Percentiles rank a stretch among this genome's conserved stretches.
Conservation (phyloP, 495 filamentous ascomycete species). For the Opeltia flavorubescens region DNA sequence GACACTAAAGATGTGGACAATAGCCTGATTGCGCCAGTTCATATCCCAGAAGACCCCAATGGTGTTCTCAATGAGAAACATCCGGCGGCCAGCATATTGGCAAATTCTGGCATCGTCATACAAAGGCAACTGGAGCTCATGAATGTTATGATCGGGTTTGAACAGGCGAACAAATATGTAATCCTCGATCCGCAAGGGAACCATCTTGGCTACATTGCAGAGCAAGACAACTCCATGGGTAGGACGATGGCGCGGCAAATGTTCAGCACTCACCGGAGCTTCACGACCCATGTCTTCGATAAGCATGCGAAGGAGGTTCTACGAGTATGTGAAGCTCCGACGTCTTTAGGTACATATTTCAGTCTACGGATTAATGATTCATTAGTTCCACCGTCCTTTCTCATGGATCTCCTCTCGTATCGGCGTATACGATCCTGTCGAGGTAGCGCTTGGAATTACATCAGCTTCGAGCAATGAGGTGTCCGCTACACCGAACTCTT, state of each 20-base stretch:
- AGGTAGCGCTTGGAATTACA: slow-evolving; percentile 18
- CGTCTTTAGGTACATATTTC: not conserved
- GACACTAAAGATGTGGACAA: slow-evolving; percentile 27
- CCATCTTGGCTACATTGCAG: slow-evolving; percentile 56
- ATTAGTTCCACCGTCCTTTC: slow-evolving; percentile 52
- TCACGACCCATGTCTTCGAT: slow-evolving; percentile 60
- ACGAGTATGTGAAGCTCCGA: slow-evolving; percentile 26
- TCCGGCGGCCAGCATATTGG: slow-evolving; percentile 42
- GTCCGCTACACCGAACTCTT: slow-evolving; percentile 25
- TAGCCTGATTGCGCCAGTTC: slow-evolving; percentile 35
- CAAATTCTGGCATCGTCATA: slow-evolving; percentile 50
- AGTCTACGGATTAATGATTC: not conserved
- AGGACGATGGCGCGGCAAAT: slow-evolving; percentile 46
- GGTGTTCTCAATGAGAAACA: slow-evolving; percentile 46
- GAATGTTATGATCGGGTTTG: slow-evolving; percentile 58
- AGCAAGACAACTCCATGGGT: slow-evolving; percentile 47
- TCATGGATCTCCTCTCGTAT: slow-evolving; percentile 54
- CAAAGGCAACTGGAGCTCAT: slow-evolving; percentile 56
- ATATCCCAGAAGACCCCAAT: slow-evolving; percentile 49
- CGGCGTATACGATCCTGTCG: slow-evolving; percentile 46
- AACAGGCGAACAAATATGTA: slow-evolving; percentile 60
- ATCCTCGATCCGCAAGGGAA: slow-evolving; percentile 58
- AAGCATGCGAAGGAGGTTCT: slow-evolving; percentile 48
- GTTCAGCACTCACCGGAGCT: slow-evolving; percentile 52
- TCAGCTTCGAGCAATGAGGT: slow-evolving; percentile 32